Conservation (phyloP, 1,284 basidiomycete species). For the Takashimella koratensis region DNA sequence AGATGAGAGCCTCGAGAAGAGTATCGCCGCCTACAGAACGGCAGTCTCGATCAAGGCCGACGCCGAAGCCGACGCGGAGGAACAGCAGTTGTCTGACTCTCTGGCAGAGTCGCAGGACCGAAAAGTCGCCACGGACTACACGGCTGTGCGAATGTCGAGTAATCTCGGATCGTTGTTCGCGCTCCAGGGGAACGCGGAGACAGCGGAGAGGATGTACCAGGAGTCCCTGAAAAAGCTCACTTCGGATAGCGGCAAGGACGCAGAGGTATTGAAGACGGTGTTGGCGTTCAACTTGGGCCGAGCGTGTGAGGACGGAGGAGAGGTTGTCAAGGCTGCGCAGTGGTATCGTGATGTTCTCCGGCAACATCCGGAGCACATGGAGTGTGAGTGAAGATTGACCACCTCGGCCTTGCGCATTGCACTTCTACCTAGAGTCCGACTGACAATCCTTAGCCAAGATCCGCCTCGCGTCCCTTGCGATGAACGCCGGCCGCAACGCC, state of each 20-base stretch:
- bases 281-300: constrained; percentile 84
- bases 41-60: constrained; percentile 56
- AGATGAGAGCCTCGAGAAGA: constrained; percentile 69
- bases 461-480: constrained; percentile 74
- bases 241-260: constrained; percentile 53
- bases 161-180: constrained; percentile 77
- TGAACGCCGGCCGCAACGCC: constrained; percentile 63
- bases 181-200: constrained; percentile 58
- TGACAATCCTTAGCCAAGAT: constrained; percentile 66
- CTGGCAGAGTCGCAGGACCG: constrained; percentile 8
- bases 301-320: constrained; percentile 77
- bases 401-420: background rate
- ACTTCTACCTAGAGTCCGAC: too few species aligned
- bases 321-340: constrained; percentile 66
- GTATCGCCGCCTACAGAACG: constrained; percentile 66
- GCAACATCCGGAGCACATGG: constrained; percentile 87
- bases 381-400: constrained; percentile 59
- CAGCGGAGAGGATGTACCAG: constrained; percentile 53
- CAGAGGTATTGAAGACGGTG: constrained; percentile 63
- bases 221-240: constrained; percentile 48
- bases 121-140: constrained; percentile 23
- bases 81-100: constrained; percentile 1
- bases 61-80: constrained; percentile 14
- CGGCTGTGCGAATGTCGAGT: constrained; percentile 59
- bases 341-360: constrained; percentile 79